These are phyloP conservation scores for Ceratocystis lukuohia DNA, from an alignment of 2,329 filamentous ascomycete species.

Conservation along the genomic window DNA sequence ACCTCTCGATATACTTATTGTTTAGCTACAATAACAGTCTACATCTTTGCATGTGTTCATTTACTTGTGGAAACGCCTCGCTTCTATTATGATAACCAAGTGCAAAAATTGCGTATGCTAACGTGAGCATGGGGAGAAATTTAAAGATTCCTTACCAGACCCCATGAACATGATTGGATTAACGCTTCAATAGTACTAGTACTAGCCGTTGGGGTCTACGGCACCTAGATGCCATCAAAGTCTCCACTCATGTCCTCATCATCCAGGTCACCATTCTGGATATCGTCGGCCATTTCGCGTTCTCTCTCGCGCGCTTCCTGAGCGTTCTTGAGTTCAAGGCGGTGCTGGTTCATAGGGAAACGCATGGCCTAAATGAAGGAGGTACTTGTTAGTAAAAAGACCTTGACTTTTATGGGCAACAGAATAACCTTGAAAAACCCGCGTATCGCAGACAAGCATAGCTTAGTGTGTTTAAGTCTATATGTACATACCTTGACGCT, in stretches of 20 bases:
- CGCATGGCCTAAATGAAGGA: constrained; percentile 65
- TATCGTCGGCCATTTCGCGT: constrained; percentile 95
- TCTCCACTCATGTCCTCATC: constrained; percentile 92
- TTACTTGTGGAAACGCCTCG: constrained; percentile 6
- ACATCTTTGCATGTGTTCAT: neutral
- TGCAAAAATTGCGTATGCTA: constrained; percentile 11
- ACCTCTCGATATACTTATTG: neutral
- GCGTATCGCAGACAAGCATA: neutral
- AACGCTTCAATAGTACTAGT: neutral
- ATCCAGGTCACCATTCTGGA: constrained; percentile 92
- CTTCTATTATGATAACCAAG: constrained; percentile 15
- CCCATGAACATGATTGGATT: neutral
- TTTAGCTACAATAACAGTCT: neutral
- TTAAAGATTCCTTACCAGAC: neutral
- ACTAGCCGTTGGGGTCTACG: neutral
- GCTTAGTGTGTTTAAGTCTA: neutral
- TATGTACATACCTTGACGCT: constrained; percentile 69
- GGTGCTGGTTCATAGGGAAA: constrained; percentile 98
- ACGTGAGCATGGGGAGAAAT: neutral
- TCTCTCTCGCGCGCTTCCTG: constrained; percentile 96
- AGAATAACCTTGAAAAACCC: constrained; percentile 20
- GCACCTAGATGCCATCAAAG: constrained; percentile 78
- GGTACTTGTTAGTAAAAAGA: constrained; percentile 23
- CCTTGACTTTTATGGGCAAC: neutral
- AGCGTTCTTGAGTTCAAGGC: constrained; percentile 91